Conservation (phyloP, 164 flowering plant genomes). For the Vitis rupestris region DNA sequence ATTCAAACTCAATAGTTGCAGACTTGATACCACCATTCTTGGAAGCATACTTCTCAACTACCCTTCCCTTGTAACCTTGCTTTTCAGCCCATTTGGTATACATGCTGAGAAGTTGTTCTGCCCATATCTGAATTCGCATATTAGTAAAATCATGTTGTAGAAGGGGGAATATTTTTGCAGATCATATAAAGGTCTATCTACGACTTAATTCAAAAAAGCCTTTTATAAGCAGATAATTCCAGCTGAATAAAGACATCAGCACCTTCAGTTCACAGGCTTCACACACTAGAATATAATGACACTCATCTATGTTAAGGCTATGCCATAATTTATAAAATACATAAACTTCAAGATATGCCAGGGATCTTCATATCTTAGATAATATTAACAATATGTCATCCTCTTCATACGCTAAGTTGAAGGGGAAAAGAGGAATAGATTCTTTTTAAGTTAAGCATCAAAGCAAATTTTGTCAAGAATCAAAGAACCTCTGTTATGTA, state of each 20-base stretch:
- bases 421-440: too few species aligned
- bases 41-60: slow-evolving; percentile 47
- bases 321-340: too few species aligned
- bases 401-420: too few species aligned
- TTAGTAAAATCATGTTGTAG: neutral
- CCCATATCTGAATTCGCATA: slow-evolving; percentile 62
- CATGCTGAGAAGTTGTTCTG: slow-evolving; percentile 63
- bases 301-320: too few species aligned
- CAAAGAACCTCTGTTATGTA: too few species aligned
- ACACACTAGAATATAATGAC: too few species aligned
- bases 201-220: neutral
- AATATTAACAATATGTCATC: too few species aligned
- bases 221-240: neutral
- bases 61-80: slow-evolving; percentile 64
- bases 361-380: too few species aligned
- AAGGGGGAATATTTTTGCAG: neutral
- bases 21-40: slow-evolving; percentile 54
- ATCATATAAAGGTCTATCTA: neutral
- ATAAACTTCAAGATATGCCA: too few species aligned
- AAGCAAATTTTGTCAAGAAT: too few species aligned
- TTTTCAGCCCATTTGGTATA: slow-evolving; percentile 81
- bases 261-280: neutral
- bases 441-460: too few species aligned
- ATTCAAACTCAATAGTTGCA: slow-evolving; percentile 78
- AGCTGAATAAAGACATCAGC: neutral